These are phyloP conservation scores for Zygosaccharomyces pseudobailii DNA, from an alignment of 1,139 yeast genomes.

Conservation along the genomic window DNA sequence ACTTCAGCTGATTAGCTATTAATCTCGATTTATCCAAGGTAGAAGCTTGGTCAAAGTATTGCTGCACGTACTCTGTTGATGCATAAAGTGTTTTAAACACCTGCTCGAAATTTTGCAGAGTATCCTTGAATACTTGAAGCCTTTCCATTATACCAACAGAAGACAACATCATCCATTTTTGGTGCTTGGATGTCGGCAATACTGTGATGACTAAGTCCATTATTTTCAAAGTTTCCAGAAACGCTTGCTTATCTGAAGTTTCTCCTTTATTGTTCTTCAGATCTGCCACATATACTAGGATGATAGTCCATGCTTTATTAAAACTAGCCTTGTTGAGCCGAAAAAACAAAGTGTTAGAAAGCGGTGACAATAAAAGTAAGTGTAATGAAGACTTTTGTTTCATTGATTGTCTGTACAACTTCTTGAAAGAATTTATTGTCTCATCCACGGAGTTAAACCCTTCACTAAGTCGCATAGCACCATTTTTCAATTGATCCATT, in stretches of 20 bases:
- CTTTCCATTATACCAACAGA: constrained; percentile 38
- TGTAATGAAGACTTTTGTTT: constrained; percentile 27
- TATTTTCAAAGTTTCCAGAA: constrained; percentile 35
- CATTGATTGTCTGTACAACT: constrained; percentile 15
- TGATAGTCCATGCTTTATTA: constrained; percentile 23
- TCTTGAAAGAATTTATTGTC: constrained; percentile 23
- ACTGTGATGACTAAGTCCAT: constrained; percentile 55
- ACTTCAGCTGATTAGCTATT: constrained; percentile 56
- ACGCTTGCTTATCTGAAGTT: constrained; percentile 6
- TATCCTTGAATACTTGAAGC: constrained; percentile 33
- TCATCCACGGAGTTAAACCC: constrained; percentile 33
- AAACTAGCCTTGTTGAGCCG: constrained; percentile 39
- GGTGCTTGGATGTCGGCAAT: constrained; percentile 52
- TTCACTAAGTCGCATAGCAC: constrained; percentile 16
- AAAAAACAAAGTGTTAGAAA: constrained; percentile 54
- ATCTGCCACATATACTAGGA: constrained; percentile 26
- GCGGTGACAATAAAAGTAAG: constrained; percentile 52
- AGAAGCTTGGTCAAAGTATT: constrained; percentile 47
- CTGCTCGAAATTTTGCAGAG: constrained; percentile 38
- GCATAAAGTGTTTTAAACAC: constrained; percentile 33
- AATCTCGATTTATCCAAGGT: constrained; percentile 53
- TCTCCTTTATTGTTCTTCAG: constrained; percentile 15
- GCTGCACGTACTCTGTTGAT: constrained; percentile 35
- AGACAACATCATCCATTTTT: constrained; percentile 43
- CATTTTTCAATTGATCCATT: constrained; percentile 2